Base-by-base conservation (phyloP, 2,329 filamentous ascomycete genomes). In the Ophiocordyceps unilateralis region DNA sequence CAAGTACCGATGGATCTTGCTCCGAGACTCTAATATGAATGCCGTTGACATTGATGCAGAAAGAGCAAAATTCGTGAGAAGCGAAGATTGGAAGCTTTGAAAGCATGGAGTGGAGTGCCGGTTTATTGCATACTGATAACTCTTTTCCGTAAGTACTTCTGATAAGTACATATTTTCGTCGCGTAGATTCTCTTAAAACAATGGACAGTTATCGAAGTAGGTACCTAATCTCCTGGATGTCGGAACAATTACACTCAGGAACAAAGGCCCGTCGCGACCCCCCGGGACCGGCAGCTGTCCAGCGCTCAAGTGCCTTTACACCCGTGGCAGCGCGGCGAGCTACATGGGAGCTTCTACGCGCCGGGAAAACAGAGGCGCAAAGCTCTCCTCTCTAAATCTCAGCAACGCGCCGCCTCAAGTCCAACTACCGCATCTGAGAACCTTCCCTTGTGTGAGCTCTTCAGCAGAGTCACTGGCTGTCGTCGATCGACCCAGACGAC, bases 1-100 rank as follows among this genome's bases (percentile, higher is more conserved):
- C 78, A 87, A 86, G 83, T 76, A 96, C 74, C 85, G 84, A 88
- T 54, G 60, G 60, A 63, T 77, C 83, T 78, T 83, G 78, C 78
- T 83, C 83, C 88, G 89, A 93, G 91, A 98, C 91, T 98, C 91
- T 96, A 96, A 89, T 83, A 84, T 83, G 77, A 81, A 83, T 81
- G 86, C 81, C 78, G 60, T 70, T 76, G 77, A 85, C 79, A 85
- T 84, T 89, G 64, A 65, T 69, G 66, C 65, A 56, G 61, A 57
- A 57, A 57, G 47, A 46, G 47, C 52, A 48, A 36, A 42, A 41
- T 19, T n/a, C 26, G 28, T 23, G 23, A n/a, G 14, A 34, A 20
- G 38, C n/a, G 44, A 57, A 58, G 57, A 52, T 53, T 52, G 45
- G 15, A 14, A 26, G 11, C 1, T 19, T 41, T 26, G n/a, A 2